A percentile compares a stretch with the other conserved stretches of the same genome.
phyloP scores from a whole-genome alignment of 441 rosid species.

The Erodium chrysanthum region DNA sequence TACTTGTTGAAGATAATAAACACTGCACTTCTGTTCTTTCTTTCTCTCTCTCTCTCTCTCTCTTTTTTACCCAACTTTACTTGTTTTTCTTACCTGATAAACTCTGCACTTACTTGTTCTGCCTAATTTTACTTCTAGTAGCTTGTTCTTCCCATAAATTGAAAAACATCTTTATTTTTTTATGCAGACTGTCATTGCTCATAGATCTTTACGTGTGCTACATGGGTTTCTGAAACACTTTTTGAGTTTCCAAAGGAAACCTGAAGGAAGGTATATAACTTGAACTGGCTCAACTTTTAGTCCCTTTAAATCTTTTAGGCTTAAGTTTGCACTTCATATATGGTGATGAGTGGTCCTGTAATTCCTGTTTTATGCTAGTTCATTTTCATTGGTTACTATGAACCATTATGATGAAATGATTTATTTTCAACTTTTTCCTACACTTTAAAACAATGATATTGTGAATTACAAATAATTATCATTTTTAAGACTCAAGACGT shows the following conservation, averaged over 20 bases:
- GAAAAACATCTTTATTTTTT: slow-evolving; percentile 17
- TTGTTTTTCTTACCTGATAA: too few relatives aligned
- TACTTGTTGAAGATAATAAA: neutral
- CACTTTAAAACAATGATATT: neutral
- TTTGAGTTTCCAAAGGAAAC: slow-evolving; percentile 32
- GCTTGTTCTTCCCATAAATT: neutral
- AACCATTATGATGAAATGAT: neutral
- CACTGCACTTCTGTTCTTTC: neutral
- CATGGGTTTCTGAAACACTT: slow-evolving; percentile 57
- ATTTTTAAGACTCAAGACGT: neutral
- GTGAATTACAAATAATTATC: neutral
- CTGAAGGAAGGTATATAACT: slow-evolving; percentile 45
- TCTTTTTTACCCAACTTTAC: too few relatives aligned
- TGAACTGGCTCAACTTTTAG: slow-evolving; percentile 13
- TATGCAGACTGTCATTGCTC: slow-evolving; percentile 49
- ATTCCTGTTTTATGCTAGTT: neutral
- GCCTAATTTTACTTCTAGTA: too few relatives aligned
- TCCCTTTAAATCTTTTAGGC: neutral
- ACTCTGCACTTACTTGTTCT: too few relatives aligned
- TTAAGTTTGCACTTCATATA: slow-evolving; percentile 1
- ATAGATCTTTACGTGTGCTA: slow-evolving; percentile 50
- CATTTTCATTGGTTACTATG: neutral
- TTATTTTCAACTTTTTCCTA: neutral
- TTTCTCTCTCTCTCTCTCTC: neutral
- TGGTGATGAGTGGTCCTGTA: neutral